phyloP scores from a whole-genome alignment of 768 basidiomycete species.

The Mrakia gelida region DNA sequence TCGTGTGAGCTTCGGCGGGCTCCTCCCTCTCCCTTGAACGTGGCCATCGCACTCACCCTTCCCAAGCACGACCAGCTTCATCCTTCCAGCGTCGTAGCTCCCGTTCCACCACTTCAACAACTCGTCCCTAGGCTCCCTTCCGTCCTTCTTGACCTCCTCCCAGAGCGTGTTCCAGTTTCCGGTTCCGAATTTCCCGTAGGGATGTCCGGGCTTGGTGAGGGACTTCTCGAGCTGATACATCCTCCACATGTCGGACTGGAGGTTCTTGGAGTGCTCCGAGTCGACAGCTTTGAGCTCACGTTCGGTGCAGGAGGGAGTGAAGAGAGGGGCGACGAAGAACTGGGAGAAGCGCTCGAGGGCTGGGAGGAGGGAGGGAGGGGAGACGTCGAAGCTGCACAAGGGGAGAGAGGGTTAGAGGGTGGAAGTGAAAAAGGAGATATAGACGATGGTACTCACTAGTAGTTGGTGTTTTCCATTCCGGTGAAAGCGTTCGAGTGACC shows the following conservation, averaged over 20 bases:
- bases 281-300: conserved; percentile 76
- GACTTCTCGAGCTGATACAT: conserved; percentile 90
- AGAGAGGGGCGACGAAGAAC: conserved; percentile 93
- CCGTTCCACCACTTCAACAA: conserved; percentile 74
- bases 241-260: conserved; percentile 47
- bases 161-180: conserved; percentile 57
- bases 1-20: neutral
- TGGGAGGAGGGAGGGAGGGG: conserved; percentile 47
- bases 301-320: conserved; percentile 74
- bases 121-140: conserved; percentile 46
- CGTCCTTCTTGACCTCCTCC: conserved; percentile 44
- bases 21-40: neutral
- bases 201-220: conserved; percentile 70
- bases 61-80: conserved; percentile 77
- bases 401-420: conserved; percentile 50
- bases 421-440: conserved; percentile 54
- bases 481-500: conserved; percentile 85
- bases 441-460: conserved; percentile 46
- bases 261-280: conserved; percentile 87
- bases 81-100: conserved; percentile 76
- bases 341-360: conserved; percentile 46
- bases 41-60: conserved; percentile 53
- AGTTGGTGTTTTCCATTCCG: conserved; percentile 82
- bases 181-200: conserved; percentile 87
- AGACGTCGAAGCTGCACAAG: conserved; percentile 73